Base-by-base conservation (phyloP, 805 yeast species). In the Saccharomycopsis sp. region DNA sequence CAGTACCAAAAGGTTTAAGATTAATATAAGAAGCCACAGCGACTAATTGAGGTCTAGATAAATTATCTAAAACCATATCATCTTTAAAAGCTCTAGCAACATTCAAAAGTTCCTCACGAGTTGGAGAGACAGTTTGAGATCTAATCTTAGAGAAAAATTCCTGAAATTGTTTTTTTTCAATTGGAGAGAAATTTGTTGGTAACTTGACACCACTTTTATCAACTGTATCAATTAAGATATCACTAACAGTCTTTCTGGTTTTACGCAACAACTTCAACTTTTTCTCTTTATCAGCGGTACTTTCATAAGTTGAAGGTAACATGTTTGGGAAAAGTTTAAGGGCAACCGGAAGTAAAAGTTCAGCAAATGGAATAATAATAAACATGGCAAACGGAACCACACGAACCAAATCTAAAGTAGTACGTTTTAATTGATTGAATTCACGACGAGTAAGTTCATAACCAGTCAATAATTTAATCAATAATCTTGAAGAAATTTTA, bases 11-110 rank as follows among this genome's bases (percentile, higher is more conserved):
- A 1, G 96, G 94, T 56, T 84, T 81, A 50, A 89, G 63, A 52
- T 85, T 82, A 75, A 89, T 83, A 62, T 89, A 92, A 59, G 79
- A 81, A 35, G 95, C 84, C 79, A 92, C 74, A 10, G 96, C 97
- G 39, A 84, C 81, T 51, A 89, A 71, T 58, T 87, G 94, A 29
- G 94, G 84, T 53, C 97, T 76, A 13, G 94, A 79, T 55, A 85
- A 73, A 62, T 92, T 92, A 62, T 89, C 98, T 52, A 89, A 71
- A 25, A 92, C 89, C 52, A 81, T 73, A 62, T 89, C 98, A 59
- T 89, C 95, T 56, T 84, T 87, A 67, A 88, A 92, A 60, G 86
- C 60, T 54, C 92, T 73, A 9, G 97, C 96, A 35, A 89, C 96
- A 50, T 73, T 70, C 41, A 83, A 69, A 45, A 87, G 65, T 54